These are phyloP conservation scores for Alternaria triticina DNA, from an alignment of 2,329 filamentous ascomycete species.

Conservation along the genomic window DNA sequence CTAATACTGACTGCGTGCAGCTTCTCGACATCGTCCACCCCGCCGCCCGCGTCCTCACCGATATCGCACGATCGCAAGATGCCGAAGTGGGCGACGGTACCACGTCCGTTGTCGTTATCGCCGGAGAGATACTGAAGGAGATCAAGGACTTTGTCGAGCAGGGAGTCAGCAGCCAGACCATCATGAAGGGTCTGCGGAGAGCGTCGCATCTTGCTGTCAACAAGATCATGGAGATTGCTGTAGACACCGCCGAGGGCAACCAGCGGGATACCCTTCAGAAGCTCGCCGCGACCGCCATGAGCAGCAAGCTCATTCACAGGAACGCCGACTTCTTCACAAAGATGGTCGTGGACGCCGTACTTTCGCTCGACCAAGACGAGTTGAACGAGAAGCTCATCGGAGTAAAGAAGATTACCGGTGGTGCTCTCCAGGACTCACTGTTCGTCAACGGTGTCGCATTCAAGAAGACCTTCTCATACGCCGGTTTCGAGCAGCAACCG, in stretches of 20 bases:
- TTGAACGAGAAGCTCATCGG: constrained; percentile 98
- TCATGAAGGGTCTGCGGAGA: constrained; percentile 93
- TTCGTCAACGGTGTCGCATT: constrained; percentile 99
- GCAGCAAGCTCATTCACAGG: constrained; percentile 97
- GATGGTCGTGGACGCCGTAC: constrained; percentile 95
- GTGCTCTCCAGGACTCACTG: constrained; percentile 91
- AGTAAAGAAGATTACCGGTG: constrained; percentile 97
- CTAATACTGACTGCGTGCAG: constrained; percentile 53
- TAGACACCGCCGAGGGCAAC: constrained; percentile 81
- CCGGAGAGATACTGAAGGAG: constrained; percentile 98
- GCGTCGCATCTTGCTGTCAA: constrained; percentile 92
- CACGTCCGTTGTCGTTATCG: constrained; percentile 94
- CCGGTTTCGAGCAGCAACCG: constrained; percentile 98
- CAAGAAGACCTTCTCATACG: constrained; percentile 99
- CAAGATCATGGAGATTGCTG: constrained; percentile 97
- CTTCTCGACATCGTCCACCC: constrained; percentile 98
- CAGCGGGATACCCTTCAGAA: constrained; percentile 87
- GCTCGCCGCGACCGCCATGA: constrained; percentile 95
- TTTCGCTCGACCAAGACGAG: constrained; percentile 94
- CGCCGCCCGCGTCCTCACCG: constrained; percentile 93
- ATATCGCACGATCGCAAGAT: constrained; percentile 98
- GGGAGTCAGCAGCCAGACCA: constrained; percentile 95
- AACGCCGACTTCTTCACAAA: constrained; percentile 98
- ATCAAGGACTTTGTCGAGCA: constrained; percentile 95
- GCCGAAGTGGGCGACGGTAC: constrained; percentile 98